Evolutionary conservation across 331 rosid genomes (phyloP).

Genomic region (Malus hybrid): DNA sequence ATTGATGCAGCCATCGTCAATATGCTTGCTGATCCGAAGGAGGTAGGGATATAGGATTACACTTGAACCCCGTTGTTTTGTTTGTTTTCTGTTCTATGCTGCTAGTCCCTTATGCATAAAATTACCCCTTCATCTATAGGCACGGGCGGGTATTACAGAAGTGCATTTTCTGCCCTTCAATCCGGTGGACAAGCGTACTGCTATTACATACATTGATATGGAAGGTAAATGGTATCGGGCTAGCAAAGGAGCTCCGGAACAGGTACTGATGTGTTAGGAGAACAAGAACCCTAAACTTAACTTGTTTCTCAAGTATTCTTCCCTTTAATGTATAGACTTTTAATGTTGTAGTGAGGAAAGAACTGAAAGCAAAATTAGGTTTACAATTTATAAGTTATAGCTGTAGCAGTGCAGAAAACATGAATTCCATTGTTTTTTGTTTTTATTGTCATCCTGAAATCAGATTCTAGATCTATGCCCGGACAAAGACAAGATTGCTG

Average conservation of each 20-base stretch:
- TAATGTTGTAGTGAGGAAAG: neutral
- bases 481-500: conserved; percentile 57
- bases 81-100: conserved; percentile 3
- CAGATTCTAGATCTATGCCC: conserved; percentile 66
- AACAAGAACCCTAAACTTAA: neutral
- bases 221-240: conserved; percentile 71
- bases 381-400: neutral
- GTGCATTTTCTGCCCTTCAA: conserved; percentile 88
- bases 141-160: conserved; percentile 69
- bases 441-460: conserved; percentile 5
- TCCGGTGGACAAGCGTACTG: conserved; percentile 89
- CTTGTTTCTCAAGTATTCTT: neutral
- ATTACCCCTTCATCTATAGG: conserved; percentile 29
- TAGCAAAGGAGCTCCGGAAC: conserved; percentile 94
- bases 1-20: conserved; percentile 68
- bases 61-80: conserved; percentile 1
- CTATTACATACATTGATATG: conserved; percentile 62
- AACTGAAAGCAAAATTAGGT: neutral
- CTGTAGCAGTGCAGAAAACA: neutral
- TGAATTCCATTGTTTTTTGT: neutral
- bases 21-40: conserved; percentile 81
- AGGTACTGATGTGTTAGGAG: conserved; percentile 33
- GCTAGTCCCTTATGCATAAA: conserved; percentile 8
- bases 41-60: conserved; percentile 31
- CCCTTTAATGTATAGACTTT: neutral